These are phyloP conservation scores for Pachysandra terminalis DNA, from an alignment of 164 flowering plant species.

Conservation along the genomic window DNA sequence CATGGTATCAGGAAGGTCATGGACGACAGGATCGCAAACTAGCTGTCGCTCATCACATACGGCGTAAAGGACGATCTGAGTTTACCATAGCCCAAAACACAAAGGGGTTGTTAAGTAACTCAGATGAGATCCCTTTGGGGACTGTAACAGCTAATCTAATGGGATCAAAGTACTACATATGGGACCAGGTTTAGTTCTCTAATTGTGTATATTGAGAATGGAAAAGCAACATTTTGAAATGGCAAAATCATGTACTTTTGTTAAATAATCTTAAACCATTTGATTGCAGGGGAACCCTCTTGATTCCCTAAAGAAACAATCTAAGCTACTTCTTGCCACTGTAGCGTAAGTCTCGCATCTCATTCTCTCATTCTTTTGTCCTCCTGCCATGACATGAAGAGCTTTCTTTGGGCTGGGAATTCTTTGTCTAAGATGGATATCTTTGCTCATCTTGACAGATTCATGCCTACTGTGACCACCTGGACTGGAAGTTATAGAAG, in stretches of 20 bases:
- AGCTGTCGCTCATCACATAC: slow-evolving; percentile 72
- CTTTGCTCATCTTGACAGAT: slow-evolving; percentile 33
- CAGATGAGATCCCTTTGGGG: slow-evolving; percentile 77
- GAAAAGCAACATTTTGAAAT: neutral
- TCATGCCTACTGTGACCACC: slow-evolving; percentile 68
- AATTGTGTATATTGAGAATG: neutral
- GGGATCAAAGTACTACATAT: slow-evolving; percentile 79
- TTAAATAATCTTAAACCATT: neutral
- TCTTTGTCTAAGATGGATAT: neutral
- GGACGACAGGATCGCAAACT: slow-evolving; percentile 84
- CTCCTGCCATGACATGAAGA: neutral
- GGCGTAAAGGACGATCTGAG: slow-evolving; percentile 66
- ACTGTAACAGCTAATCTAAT: slow-evolving; percentile 65
- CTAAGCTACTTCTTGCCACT: slow-evolving; percentile 55
- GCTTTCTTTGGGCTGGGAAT: neutral
- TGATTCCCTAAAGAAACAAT: slow-evolving; percentile 34
- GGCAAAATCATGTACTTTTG: neutral
- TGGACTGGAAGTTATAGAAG: slow-evolving; percentile 83
- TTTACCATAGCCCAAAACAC: slow-evolving; percentile 64
- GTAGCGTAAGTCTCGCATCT: slow-evolving; percentile 39
- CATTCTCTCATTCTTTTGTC: neutral
- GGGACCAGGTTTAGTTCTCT: slow-evolving; percentile 66
- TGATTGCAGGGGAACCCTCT: slow-evolving; percentile 47
- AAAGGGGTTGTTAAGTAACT: slow-evolving; percentile 43
- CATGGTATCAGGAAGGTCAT: slow-evolving; percentile 67